These are phyloP conservation scores for Phytophthora agathidicida DNA, from an alignment of 352 stramenopile species.

Conservation along the genomic window DNA sequence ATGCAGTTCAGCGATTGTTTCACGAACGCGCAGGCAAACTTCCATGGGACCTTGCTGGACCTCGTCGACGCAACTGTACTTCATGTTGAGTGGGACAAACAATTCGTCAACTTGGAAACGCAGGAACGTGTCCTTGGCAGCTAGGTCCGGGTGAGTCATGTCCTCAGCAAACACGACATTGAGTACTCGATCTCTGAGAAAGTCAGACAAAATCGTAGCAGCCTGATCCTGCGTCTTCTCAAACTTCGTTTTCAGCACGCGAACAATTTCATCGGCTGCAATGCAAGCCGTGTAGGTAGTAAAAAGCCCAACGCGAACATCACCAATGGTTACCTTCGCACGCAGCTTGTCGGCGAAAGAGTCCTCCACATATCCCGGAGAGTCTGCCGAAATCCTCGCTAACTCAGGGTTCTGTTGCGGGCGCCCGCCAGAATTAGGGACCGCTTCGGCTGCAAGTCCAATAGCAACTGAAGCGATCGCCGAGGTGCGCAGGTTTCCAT, in stretches of 20 bases:
- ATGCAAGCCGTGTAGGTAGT: constrained; percentile 72
- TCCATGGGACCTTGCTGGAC: constrained; percentile 68
- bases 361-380: constrained; percentile 54
- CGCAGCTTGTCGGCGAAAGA: constrained; percentile 71
- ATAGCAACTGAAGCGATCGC: constrained; percentile 60
- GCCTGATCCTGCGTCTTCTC: constrained; percentile 53
- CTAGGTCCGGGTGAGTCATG: constrained; percentile 49
- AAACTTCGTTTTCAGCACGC: constrained; percentile 66
- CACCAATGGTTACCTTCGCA: constrained; percentile 52
- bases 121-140: constrained; percentile 60
- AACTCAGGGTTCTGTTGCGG: constrained; percentile 47
- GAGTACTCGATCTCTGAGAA: constrained; percentile 51
- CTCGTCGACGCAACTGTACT: constrained; percentile 64
- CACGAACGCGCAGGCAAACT: constrained; percentile 67
- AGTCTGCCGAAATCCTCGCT: constrained; percentile 42
- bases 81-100: constrained; percentile 83
- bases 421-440: constrained; percentile 31
- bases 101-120: constrained; percentile 88
- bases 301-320: constrained; percentile 76
- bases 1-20: constrained; percentile 74
- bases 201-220: constrained; percentile 45
- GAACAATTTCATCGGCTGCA: constrained; percentile 54
- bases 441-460: constrained; percentile 52
- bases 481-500: constrained; percentile 54
- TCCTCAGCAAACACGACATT: constrained; percentile 66